phyloP scores from a whole-genome alignment of 179 eudicot species.

The Patellifolia procumbens region DNA sequence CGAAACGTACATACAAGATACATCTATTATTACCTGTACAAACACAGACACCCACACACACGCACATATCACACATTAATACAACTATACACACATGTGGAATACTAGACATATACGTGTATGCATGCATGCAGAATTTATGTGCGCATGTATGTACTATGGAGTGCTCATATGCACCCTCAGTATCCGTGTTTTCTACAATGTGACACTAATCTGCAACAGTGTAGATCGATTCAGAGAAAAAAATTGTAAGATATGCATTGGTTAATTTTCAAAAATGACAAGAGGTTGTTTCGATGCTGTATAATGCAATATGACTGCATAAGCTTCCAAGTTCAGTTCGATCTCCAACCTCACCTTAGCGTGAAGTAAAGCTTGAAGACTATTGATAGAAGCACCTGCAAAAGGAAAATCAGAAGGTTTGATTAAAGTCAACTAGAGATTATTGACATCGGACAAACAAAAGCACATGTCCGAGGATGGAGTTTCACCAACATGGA shows the following conservation, averaged over 20 bases:
- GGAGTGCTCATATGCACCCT: neutral
- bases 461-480: no score
- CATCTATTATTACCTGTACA: neutral
- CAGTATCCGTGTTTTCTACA: neutral
- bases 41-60: neutral
- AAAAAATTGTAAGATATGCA: neutral
- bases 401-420: slow-evolving; percentile 33
- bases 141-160: neutral
- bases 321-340: slow-evolving; percentile 6
- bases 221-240: slow-evolving; percentile 1
- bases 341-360: slow-evolving; percentile 55
- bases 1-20: neutral
- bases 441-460: neutral
- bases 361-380: slow-evolving; percentile 80
- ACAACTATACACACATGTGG: neutral
- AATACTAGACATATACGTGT: neutral
- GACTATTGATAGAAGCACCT: slow-evolving; percentile 88
- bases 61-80: neutral
- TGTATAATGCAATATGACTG: neutral
- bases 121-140: neutral
- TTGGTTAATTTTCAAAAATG: slow-evolving; percentile 4
- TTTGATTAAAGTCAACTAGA: neutral
- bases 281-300: neutral
- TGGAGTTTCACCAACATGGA: no score
- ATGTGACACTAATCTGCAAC: neutral